A percentile compares a stretch with the other conserved stretches of the same genome.
Conservation (phyloP, 129 eudicot species). For the Calendula officinalis region DNA sequence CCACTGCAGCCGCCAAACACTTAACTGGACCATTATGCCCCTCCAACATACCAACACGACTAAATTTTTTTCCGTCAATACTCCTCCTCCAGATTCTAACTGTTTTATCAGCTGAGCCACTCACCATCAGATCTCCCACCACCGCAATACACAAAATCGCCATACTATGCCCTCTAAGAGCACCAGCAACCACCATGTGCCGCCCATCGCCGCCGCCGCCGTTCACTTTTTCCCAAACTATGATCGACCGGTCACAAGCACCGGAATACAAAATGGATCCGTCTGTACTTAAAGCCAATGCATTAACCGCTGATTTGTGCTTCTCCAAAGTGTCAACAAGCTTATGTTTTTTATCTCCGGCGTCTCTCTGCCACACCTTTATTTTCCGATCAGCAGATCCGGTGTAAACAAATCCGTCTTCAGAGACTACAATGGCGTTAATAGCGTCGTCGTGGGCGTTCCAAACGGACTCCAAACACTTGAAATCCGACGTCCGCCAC, state of each 20-base stretch:
- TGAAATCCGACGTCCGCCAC: constrained; percentile 76
- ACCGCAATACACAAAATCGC: constrained; percentile 77
- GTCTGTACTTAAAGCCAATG: constrained; percentile 63
- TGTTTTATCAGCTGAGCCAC: constrained; percentile 93
- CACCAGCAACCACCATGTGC: constrained; percentile 70
- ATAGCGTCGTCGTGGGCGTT: constrained; percentile 93
- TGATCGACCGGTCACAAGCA: constrained; percentile 78
- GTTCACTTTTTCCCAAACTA: constrained; percentile 67
- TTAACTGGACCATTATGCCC: constrained; percentile 80
- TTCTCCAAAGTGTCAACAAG: constrained; percentile 55
- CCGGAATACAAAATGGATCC: constrained; percentile 73
- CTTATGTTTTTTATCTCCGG: constrained; percentile 41
- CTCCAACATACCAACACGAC: constrained; percentile 70
- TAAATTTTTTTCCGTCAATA: constrained; percentile 35
- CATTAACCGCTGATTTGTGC: constrained; percentile 93
- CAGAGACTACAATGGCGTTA: constrained; percentile 55
- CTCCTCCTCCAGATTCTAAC: constrained; percentile 73
- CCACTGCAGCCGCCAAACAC: constrained; percentile 64
- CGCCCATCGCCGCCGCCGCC: constrained; percentile 33
- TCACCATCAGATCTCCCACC: constrained; percentile 63
- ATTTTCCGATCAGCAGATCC: constrained; percentile 80
- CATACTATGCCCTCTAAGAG: constrained; percentile 73
- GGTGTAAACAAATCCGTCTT: constrained; percentile 60
- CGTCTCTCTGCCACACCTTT: constrained; percentile 60
- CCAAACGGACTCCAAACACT: constrained; percentile 67